Conservation (phyloP, 495 filamentous ascomycete genomes). For the Aspergillus biplanus region DNA sequence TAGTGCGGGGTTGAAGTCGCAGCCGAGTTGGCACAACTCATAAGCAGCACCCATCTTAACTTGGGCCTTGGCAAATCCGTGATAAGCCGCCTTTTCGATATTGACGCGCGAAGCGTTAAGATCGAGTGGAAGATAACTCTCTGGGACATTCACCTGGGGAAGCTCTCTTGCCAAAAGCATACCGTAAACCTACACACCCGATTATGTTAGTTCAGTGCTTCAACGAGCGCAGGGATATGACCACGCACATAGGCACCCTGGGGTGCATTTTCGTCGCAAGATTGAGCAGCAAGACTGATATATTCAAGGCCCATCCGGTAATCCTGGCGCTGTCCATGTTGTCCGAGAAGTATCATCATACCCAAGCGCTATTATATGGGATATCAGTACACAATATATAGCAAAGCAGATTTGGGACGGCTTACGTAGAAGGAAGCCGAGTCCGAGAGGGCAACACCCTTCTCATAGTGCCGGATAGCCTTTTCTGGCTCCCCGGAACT, state of each 20-base stretch:
- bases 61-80: constrained; percentile 96
- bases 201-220: constrained; percentile 16
- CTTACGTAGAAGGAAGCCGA: constrained; percentile 87
- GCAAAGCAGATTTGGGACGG: background rate
- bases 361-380: constrained; percentile 65
- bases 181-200: constrained; percentile 68
- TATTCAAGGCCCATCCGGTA: constrained; percentile 76
- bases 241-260: constrained; percentile 84
- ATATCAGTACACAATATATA: constrained; percentile 27
- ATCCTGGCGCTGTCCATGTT: constrained; percentile 86
- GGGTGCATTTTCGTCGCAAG: constrained; percentile 94
- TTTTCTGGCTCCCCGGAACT: constrained; percentile 88
- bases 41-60: constrained; percentile 97
- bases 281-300: constrained; percentile 79
- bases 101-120: constrained; percentile 76
- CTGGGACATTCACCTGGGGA: constrained; percentile 82
- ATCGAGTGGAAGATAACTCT: constrained; percentile 72
- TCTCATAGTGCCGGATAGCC: constrained; percentile 85
- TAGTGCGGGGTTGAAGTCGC: constrained; percentile 90
- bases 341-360: constrained; percentile 96
- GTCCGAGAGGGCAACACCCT: constrained; percentile 75
- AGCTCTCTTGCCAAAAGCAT: constrained; percentile 92
- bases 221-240: background rate
- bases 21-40: constrained; percentile 89
- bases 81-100: constrained; percentile 95